These are phyloP conservation scores for Pseudomassariella vexata DNA, from an alignment of 2,329 filamentous ascomycete species.

Conservation along the genomic window DNA sequence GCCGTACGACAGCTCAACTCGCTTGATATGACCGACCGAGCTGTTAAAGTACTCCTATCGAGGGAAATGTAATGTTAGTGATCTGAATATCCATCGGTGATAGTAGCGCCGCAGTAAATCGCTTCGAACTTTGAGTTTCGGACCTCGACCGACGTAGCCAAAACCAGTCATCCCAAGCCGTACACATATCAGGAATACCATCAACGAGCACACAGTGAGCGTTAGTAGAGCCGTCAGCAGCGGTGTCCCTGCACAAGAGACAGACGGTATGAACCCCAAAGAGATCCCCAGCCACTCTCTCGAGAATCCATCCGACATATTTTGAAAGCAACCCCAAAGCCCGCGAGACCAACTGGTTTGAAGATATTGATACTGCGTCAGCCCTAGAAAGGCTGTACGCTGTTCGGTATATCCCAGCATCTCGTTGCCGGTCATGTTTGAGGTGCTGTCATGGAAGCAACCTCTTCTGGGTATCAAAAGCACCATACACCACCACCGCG, in stretches of 20 bases:
- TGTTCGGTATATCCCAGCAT: no score
- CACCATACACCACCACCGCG: no score
- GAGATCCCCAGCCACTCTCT: no score
- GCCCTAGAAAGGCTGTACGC: no score
- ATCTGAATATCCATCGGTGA: conserved; percentile 34
- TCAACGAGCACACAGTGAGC: conserved; percentile 57
- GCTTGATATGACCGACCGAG: conserved; percentile 85
- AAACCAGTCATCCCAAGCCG: no score
- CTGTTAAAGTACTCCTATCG: conserved; percentile 93
- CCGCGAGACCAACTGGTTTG: no score
- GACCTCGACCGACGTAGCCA: conserved; percentile 6
- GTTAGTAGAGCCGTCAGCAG: conserved; percentile 9
- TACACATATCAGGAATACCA: conserved; percentile 27
- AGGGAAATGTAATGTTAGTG: conserved; percentile 61
- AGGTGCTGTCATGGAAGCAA: no score
- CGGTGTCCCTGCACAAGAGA: no score
- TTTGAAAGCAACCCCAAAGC: background rate
- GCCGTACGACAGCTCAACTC: conserved; percentile 86
- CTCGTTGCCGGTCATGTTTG: no score
- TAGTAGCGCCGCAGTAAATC: conserved; percentile 20
- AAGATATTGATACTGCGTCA: no score
- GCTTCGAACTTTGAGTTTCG: conserved; percentile 17
- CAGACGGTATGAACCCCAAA: no score
- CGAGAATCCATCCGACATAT: background rate
- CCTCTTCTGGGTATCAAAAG: no score